phyloP scores from a whole-genome alignment of 371 early-diverging fungal species.

The Nematocida major region DNA sequence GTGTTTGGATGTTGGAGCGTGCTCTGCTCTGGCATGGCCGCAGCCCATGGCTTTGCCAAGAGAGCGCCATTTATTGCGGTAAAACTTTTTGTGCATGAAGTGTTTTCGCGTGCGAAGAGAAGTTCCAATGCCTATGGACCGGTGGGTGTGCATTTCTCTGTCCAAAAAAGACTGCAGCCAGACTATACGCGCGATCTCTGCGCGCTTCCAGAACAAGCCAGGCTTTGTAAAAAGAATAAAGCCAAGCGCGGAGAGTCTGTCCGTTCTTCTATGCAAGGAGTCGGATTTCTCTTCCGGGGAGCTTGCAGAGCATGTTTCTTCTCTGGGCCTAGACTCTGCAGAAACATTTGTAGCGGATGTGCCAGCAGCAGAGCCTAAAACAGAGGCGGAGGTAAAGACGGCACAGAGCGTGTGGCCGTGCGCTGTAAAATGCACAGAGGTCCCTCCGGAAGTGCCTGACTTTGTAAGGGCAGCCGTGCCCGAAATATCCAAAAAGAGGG shows the following conservation, averaged over 20 bases:
- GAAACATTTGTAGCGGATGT: background rate
- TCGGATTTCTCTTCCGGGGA: background rate
- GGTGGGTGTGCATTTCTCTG: background rate
- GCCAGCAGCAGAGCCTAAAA: slow-evolving; percentile 5
- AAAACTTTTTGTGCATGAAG: background rate
- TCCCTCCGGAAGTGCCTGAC: background rate
- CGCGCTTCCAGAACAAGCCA: slow-evolving; percentile 23
- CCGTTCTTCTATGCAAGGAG: slow-evolving; percentile 4
- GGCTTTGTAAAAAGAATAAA: slow-evolving; percentile 19
- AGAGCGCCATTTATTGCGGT: too few relatives aligned
- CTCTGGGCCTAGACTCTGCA: background rate
- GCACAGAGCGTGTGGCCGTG: slow-evolving; percentile 14
- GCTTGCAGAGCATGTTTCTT: background rate
- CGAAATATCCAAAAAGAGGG: background rate
- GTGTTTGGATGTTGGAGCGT: too few relatives aligned
- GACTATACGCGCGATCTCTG: background rate
- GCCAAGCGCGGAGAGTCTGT: background rate
- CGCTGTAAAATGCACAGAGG: background rate
- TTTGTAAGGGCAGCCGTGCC: background rate
- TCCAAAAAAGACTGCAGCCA: background rate
- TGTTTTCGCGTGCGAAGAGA: background rate
- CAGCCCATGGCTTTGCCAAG: too few relatives aligned
- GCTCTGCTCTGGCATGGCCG: too few relatives aligned
- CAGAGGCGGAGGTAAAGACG: background rate
- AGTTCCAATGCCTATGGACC: background rate